A percentile compares a stretch with the other conserved stretches of the same genome.
phyloP scores from a whole-genome alignment of 345 rosid species.

The Psidium friedrichsthalianum region DNA sequence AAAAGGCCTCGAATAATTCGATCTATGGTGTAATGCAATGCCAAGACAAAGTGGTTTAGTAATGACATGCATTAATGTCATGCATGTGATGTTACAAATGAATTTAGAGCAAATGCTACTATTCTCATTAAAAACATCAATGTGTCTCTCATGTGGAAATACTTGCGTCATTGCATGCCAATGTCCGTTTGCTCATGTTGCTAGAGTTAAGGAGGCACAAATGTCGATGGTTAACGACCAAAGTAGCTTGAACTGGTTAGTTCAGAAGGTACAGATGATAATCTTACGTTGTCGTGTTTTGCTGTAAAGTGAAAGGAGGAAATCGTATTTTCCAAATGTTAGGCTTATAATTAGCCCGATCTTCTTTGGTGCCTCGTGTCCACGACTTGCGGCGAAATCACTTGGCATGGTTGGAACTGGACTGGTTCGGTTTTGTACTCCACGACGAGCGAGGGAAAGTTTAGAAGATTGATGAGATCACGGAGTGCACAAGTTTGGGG shows the following conservation, averaged over 20 bases:
- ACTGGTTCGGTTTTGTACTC: neutral
- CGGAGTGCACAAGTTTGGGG: neutral
- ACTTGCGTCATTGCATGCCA: neutral
- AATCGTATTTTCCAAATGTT: constrained; percentile 38
- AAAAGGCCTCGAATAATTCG: neutral
- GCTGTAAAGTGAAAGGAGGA: constrained; percentile 23
- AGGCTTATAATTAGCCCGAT: constrained; percentile 37
- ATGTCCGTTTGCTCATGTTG: neutral
- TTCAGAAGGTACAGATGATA: neutral
- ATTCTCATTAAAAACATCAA: neutral
- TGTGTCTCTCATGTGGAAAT: neutral
- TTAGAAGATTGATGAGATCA: neutral
- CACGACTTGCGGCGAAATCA: neutral
- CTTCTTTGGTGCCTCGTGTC: constrained; percentile 9
- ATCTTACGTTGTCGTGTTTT: constrained; percentile 15
- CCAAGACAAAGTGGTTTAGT: neutral
- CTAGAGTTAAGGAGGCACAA: neutral
- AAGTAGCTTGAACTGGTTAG: neutral
- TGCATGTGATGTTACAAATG: neutral
- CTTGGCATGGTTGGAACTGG: neutral
- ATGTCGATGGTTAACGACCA: neutral
- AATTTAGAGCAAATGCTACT: neutral
- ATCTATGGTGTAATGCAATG: neutral
- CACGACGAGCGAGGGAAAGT: neutral
- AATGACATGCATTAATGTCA: neutral